Base-by-base conservation (phyloP, 345 rosid genomes). In the Hibiscus tridactylites region DNA sequence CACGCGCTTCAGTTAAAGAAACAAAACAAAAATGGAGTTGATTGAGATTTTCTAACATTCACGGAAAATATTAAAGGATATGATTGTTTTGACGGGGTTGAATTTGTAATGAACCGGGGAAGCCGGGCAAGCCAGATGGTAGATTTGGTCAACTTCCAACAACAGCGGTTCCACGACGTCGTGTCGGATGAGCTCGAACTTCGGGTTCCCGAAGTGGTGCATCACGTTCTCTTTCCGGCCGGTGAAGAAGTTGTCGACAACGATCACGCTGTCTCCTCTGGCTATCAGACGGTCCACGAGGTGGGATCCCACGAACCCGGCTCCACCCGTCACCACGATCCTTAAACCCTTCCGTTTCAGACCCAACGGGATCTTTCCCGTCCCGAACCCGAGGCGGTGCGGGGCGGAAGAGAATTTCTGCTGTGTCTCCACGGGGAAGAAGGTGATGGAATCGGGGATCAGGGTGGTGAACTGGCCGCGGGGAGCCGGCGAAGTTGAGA, bases 101-200 rank as follows among this genome's bases (percentile, higher is more conserved):
- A 85, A 85, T 78, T 94, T 94, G 90, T 91, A 94, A 76, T 94
- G 98, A 9, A 94, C 98, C 0, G 98, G 98, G 16, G 98, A 94
- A 12, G 98, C 98, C 9, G 98, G 98, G 54, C 98, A 94, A 0
- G 98, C 98, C 28, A 94, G 83, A 52, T 94, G 98, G 70, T 94
- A 94, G 95, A 94, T 94, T 93, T 94, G 98, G 80, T 94, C 98
- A 63, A 94, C 98, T 77, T 94, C 98, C 0, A 94, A 79, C 60
- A 94, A 79, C 37, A 94, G 72, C 0, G 97, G 96, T 71, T 94
- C 98, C 0, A 94, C 98, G 52, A 94, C 98, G 77, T 94, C 98
- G 83, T 94, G 98, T 6, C 98, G 80, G 46, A 94, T 90, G 13
- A 94, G 81, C 81, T 94, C 98, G 83, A 94, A 94, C 66, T 88